Conservation (phyloP, 768 basidiomycete genomes). For the Flagelloscypha sp. region DNA sequence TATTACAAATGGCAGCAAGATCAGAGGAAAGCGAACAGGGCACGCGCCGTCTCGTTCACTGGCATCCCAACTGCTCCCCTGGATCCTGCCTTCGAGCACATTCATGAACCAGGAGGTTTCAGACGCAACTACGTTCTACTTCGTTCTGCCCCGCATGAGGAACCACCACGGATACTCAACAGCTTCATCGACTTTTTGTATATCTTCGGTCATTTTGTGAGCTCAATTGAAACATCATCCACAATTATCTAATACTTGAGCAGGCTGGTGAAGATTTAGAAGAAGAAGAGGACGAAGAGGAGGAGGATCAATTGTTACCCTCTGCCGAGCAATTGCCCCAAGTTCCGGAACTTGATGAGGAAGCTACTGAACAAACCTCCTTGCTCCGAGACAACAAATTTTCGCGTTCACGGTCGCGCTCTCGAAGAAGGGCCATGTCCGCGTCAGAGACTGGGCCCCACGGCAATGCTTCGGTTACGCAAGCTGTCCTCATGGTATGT, state of each 20-base stretch:
- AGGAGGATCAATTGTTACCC: slow-evolving; percentile 45
- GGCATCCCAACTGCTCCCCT: slow-evolving; percentile 40
- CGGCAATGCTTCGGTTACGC: slow-evolving; percentile 84
- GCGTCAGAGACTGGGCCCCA: slow-evolving; percentile 53
- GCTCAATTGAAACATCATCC: slow-evolving; percentile 21
- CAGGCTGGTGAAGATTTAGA: slow-evolving; percentile 89
- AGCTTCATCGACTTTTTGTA: slow-evolving; percentile 94
- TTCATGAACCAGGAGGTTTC: slow-evolving; percentile 94
- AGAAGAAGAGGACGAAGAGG: slow-evolving; percentile 79
- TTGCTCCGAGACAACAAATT: slow-evolving; percentile 33
- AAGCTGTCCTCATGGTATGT: slow-evolving; percentile 88
- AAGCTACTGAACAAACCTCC: slow-evolving; percentile 45
- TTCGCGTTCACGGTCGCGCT: slow-evolving; percentile 40
- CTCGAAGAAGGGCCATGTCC: slow-evolving; percentile 46
- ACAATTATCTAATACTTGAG: slow-evolving; percentile 7
- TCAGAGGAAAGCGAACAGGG: slow-evolving; percentile 50
- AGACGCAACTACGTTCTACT: slow-evolving; percentile 79
- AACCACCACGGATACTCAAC: slow-evolving; percentile 55
- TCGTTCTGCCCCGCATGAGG: slow-evolving; percentile 61
- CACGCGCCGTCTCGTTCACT: slow-evolving; percentile 65
- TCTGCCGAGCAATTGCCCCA: slow-evolving; percentile 12
- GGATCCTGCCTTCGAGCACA: slow-evolving; percentile 83
- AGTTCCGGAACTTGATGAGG: slow-evolving; percentile 6
- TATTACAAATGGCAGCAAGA: slow-evolving; percentile 95
- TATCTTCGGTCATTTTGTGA: slow-evolving; percentile 92